These are phyloP conservation scores for Ballota nigra DNA, from an alignment of 257 asterid genomes.

Conservation along the genomic window DNA sequence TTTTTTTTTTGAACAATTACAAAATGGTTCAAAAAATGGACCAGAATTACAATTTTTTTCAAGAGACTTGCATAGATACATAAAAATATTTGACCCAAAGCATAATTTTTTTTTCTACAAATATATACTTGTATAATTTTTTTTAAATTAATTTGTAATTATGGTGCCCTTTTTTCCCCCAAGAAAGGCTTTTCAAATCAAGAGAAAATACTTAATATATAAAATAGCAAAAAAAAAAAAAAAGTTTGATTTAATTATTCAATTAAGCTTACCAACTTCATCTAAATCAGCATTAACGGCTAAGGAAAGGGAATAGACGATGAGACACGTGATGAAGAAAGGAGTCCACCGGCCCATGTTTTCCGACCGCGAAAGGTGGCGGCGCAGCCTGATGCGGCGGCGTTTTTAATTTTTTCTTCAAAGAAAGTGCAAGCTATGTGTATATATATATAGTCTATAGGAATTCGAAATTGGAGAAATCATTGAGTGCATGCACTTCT, in stretches of 20 bases:
- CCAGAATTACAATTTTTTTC: no score
- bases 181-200: background rate
- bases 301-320: conserved; percentile 13
- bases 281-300: conserved; percentile 17
- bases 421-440: background rate
- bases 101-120: no score
- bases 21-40: no score
- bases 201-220: background rate
- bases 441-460: no score
- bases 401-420: background rate
- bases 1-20: no score
- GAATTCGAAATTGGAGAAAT: background rate
- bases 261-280: conserved; percentile 31
- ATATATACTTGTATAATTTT: no score
- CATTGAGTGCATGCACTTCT: background rate
- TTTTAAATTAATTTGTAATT: no score
- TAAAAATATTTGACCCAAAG: no score
- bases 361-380: background rate
- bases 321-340: conserved; percentile 5
- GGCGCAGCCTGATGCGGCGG: background rate
- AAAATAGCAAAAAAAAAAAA: no score
- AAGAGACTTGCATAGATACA: no score
- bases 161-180: background rate
- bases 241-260: background rate
- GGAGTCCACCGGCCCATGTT: conserved; percentile 10